Conservation (phyloP, 2,329 filamentous ascomycete genomes). For the Ophiostoma ulmi region DNA sequence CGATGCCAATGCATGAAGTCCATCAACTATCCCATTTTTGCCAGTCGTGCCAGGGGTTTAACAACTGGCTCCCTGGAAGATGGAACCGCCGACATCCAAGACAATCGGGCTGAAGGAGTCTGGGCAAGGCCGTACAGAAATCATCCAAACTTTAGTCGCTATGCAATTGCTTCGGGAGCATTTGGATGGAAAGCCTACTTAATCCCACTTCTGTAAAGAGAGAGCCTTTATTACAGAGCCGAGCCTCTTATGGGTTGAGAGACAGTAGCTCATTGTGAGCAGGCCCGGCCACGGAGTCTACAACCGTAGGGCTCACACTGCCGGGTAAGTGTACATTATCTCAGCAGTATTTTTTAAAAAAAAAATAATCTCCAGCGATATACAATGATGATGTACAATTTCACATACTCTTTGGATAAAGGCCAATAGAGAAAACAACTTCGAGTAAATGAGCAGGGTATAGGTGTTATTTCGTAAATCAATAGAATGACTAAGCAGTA, state of each 20-base stretch:
- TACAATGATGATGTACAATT: background rate
- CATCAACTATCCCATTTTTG: too few species aligned
- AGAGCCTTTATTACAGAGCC: background rate
- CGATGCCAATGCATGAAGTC: constrained; percentile 51
- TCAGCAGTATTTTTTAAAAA: background rate
- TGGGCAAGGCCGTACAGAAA: background rate
- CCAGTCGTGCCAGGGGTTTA: too few species aligned
- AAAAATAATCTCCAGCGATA: background rate
- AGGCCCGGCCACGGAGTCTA: background rate
- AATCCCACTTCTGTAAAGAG: background rate
- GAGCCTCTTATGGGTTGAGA: background rate
- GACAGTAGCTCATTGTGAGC: background rate
- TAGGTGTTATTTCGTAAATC: background rate
- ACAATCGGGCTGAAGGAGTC: too few species aligned
- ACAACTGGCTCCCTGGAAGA: background rate
- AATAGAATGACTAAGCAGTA: background rate
- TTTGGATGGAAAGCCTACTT: background rate
- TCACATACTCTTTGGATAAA: background rate
- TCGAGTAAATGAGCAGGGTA: background rate
- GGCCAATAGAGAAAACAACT: background rate
- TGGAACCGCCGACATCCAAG: background rate
- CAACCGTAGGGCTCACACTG: background rate
- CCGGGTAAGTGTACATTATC: background rate
- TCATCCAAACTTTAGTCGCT: background rate
- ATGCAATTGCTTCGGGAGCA: too few species aligned